These are phyloP conservation scores for Talaromyces sp. DNA, from an alignment of 2,329 filamentous ascomycete genomes.

Conservation along the genomic window DNA sequence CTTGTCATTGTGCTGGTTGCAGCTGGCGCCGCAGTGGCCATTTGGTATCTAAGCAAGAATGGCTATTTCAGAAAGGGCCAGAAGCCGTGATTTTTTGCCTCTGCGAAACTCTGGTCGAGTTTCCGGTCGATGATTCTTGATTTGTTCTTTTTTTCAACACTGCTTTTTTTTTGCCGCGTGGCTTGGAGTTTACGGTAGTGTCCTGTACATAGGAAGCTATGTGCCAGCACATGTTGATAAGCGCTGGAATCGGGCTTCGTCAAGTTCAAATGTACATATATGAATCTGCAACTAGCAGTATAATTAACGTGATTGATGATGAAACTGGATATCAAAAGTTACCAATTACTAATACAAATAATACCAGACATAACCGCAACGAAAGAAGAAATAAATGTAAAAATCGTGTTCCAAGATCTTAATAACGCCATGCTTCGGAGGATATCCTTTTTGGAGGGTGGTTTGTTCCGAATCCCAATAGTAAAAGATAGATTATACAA, in stretches of 20 bases:
- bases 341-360: conserved; percentile 6
- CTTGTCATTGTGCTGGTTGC: conserved; percentile 32
- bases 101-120: not conserved
- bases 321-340: conserved; percentile 4
- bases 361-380: not conserved
- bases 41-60: conserved; percentile 40
- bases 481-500: not conserved
- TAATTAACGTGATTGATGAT: not conserved
- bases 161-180: not conserved
- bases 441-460: not conserved
- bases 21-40: conserved; percentile 40
- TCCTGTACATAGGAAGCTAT: conserved; percentile 4
- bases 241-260: conserved; percentile 5
- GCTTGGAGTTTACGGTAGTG: not conserved
- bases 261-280: conserved; percentile 9
- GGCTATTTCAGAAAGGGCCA: conserved; percentile 23
- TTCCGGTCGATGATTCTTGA: not conserved
- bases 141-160: not conserved
- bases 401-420: not conserved
- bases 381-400: not conserved
- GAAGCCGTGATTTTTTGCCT: not conserved
- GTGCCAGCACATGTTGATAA: conserved; percentile 4
- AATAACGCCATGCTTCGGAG: conserved; percentile 10
- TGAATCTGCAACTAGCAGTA: not conserved
- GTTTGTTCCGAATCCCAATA: not conserved